Percentiles rank a stretch among this genome's conserved stretches.
These are phyloP conservation scores for Arthrobotrys megalospora DNA, from an alignment of 2,329 filamentous ascomycete species.

Conservation along the genomic window DNA sequence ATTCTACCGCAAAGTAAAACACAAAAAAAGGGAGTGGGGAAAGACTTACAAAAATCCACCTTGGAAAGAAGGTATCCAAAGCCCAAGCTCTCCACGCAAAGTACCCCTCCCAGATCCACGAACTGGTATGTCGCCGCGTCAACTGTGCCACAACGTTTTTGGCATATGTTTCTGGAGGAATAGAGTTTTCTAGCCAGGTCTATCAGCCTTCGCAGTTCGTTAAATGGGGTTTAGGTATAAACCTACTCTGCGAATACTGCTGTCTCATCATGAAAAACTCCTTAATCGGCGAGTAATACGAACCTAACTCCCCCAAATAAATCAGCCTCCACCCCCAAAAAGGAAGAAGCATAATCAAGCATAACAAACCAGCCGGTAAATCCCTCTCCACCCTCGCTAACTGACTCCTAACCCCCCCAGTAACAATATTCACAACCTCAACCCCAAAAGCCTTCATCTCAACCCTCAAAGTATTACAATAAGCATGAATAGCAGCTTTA, in stretches of 20 bases:
- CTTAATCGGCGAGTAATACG: slow-evolving; percentile 62
- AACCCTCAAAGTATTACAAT: slow-evolving; percentile 68
- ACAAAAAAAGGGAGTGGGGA: background rate
- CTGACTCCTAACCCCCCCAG: slow-evolving; percentile 61
- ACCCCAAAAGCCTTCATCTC: slow-evolving; percentile 66
- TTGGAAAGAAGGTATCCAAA: slow-evolving; percentile 63
- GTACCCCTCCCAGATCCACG: slow-evolving; percentile 63
- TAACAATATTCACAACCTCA: slow-evolving; percentile 61
- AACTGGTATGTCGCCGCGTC: slow-evolving; percentile 50
- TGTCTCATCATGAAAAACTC: slow-evolving; percentile 60
- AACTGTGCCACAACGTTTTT: slow-evolving; percentile 62
- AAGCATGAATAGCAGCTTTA: slow-evolving; percentile 68
- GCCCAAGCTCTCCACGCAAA: slow-evolving; percentile 61
- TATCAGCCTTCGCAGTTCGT: background rate
- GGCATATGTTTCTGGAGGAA: slow-evolving; percentile 61
- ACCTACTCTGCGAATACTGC: slow-evolving; percentile 61
- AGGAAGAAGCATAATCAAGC: no score
- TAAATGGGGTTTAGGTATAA: background rate
- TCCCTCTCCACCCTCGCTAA: slow-evolving; percentile 57
- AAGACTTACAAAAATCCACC: slow-evolving; percentile 62
- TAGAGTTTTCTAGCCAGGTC: slow-evolving; percentile 55
- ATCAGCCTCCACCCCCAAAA: no score
- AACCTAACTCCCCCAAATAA: slow-evolving; percentile 41
- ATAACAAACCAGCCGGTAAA: slow-evolving; percentile 37
- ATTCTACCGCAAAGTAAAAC: background rate